Evolutionary conservation across 2,329 filamentous ascomycete genomes (phyloP).

Genomic region (Colletotrichum liriopes): DNA sequence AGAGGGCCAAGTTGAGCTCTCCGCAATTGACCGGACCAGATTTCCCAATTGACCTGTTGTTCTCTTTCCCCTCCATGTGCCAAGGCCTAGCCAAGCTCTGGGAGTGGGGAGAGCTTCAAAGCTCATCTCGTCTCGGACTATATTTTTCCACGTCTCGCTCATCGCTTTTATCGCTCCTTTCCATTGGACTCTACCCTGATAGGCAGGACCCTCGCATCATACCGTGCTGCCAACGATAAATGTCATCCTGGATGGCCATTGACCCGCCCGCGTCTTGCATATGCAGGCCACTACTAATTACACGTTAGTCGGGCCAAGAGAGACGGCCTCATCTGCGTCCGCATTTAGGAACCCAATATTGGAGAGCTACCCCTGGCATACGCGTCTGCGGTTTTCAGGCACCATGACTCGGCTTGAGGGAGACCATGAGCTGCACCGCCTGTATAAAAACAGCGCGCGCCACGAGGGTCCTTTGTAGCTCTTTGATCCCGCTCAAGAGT

Average conservation of each 20-base stretch:
- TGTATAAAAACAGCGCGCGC: conserved; percentile 7
- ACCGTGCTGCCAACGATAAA: background rate
- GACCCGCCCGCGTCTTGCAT: background rate
- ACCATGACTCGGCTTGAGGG: background rate
- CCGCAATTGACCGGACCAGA: background rate
- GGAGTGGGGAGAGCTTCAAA: conserved; percentile 32
- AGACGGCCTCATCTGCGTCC: background rate
- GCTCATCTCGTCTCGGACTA: conserved; percentile 26
- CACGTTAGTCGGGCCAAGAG: background rate
- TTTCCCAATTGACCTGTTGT: conserved; percentile 3
- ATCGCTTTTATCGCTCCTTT: background rate
- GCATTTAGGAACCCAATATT: background rate
- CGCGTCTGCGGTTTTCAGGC: conserved; percentile 4
- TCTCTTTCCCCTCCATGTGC: conserved; percentile 15
- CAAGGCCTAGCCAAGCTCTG: conserved; percentile 29
- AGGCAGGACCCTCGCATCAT: background rate
- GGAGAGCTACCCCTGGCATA: conserved; percentile 7
- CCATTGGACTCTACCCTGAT: background rate
- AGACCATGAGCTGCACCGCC: background rate
- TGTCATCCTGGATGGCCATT: background rate
- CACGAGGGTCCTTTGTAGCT: background rate
- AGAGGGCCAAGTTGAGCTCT: conserved; percentile 3
- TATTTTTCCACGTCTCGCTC: conserved; percentile 42
- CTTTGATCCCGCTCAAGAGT: background rate
- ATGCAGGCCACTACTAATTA: background rate